Percentiles rank a stretch among this genome's conserved stretches.
Evolutionary conservation across 192 early-diverging fungal species (phyloP).

Genomic region (Backusella psychrophila): DNA sequence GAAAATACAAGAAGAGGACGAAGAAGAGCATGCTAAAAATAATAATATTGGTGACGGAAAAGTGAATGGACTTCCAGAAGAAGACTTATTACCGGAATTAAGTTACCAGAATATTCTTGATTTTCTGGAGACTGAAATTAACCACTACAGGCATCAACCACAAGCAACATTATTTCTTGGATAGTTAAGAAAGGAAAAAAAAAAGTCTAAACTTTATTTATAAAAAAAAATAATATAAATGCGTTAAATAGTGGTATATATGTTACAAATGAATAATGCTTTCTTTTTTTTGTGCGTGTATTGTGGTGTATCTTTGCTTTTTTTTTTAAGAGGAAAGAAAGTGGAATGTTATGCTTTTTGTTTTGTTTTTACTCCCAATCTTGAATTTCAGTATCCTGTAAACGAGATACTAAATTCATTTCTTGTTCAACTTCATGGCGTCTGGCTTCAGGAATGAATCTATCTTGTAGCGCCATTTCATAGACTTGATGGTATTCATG

Average conservation of each 20-base stretch:
- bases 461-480: conserved; percentile 10
- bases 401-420: conserved; percentile 2
- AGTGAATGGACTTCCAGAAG: neutral
- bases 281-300: neutral
- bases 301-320: neutral
- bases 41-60: neutral
- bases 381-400: conserved; percentile 4
- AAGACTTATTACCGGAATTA: neutral
- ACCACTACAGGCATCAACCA: neutral
- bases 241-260: conserved; percentile 4
- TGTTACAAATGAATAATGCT: conserved; percentile 3
- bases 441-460: neutral
- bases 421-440: conserved; percentile 16
- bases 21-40: neutral
- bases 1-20: neutral
- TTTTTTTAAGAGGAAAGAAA: neutral
- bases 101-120: conserved; percentile 2
- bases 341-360: neutral
- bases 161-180: neutral
- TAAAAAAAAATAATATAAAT: conserved; percentile 4
- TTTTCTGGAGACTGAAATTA: neutral
- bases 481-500: conserved; percentile 43
- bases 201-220: neutral
- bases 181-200: neutral
- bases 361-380: conserved; percentile 5